Conservation (phyloP, 768 basidiomycete species). For the Fomitopsis pulvina region DNA sequence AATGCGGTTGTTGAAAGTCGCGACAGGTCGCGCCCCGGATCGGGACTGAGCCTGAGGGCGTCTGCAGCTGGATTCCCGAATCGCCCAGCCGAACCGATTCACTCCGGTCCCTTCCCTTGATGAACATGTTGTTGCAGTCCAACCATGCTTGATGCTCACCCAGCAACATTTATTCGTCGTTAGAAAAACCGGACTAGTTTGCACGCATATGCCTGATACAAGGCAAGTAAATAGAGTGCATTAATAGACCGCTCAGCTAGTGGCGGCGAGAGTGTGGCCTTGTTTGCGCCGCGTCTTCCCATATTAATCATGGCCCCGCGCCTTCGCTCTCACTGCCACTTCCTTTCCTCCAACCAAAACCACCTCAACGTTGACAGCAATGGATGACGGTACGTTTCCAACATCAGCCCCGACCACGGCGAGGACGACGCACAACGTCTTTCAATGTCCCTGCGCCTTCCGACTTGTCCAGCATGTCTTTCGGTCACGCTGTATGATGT, state of each 20-base stretch:
- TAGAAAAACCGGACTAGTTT: too few relatives aligned
- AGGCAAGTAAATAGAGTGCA: too few relatives aligned
- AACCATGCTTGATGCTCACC: too few relatives aligned
- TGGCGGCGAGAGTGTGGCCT: constrained; percentile 17
- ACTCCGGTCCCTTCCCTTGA: constrained; percentile 18
- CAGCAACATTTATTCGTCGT: too few relatives aligned
- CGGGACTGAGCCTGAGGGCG: constrained; percentile 15
- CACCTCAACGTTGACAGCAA: constrained; percentile 29
- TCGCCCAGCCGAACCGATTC: constrained; percentile 19
- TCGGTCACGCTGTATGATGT: constrained; percentile 11
- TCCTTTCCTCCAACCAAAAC: constrained; percentile 14
- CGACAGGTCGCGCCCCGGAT: constrained; percentile 18
- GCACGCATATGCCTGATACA: too few relatives aligned
- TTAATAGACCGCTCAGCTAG: neutral
- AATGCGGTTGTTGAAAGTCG: constrained; percentile 4
- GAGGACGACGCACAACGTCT: constrained; percentile 32
- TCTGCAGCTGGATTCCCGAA: constrained; percentile 11
- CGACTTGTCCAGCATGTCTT: constrained; percentile 6
- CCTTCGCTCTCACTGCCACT: constrained; percentile 15
- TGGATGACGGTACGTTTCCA: constrained; percentile 79
- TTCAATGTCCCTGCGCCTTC: constrained; percentile 11
- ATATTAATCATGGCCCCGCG: too few relatives aligned
- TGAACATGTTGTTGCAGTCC: too few relatives aligned
- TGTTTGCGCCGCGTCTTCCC: constrained; percentile 16
- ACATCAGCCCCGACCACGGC: constrained; percentile 64